phyloP scores from a whole-genome alignment of 345 rosid species.

The Nasturtium officinale region DNA sequence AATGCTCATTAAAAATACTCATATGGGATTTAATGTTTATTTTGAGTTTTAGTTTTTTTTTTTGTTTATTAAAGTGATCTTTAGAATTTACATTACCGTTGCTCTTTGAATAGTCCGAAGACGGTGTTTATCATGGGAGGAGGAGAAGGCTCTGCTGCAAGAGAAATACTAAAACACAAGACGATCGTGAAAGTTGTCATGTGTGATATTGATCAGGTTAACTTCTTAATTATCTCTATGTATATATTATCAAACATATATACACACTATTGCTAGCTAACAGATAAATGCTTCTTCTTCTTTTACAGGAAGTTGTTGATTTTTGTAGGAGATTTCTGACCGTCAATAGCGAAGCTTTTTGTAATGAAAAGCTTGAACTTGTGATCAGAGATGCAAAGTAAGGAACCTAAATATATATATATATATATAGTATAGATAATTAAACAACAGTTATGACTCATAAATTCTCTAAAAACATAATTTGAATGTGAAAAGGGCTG shows the following conservation, averaged over 20 bases:
- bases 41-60: background rate
- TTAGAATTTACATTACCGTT: background rate
- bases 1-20: too few relatives aligned
- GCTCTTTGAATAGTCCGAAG: conserved; percentile 58
- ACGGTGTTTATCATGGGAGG: conserved; percentile 93
- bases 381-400: conserved; percentile 91
- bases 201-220: conserved; percentile 96
- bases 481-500: conserved; percentile 58
- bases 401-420: conserved; percentile 2
- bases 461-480: background rate
- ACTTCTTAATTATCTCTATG: background rate
- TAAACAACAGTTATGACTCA: background rate
- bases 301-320: conserved; percentile 81
- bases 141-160: conserved; percentile 99
- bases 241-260: background rate
- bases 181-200: conserved; percentile 76
- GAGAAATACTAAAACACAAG: conserved; percentile 80
- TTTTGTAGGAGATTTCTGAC: conserved; percentile 73
- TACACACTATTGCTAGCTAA: conserved; percentile 25
- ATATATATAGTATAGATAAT: too few relatives aligned
- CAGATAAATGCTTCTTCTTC: background rate
- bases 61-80: background rate
- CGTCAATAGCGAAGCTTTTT: conserved; percentile 77
- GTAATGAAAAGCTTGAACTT: conserved; percentile 70
- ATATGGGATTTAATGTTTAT: too few relatives aligned